These are phyloP conservation scores for Suillus placidus DNA, from an alignment of 768 basidiomycete species.

Conservation along the genomic window DNA sequence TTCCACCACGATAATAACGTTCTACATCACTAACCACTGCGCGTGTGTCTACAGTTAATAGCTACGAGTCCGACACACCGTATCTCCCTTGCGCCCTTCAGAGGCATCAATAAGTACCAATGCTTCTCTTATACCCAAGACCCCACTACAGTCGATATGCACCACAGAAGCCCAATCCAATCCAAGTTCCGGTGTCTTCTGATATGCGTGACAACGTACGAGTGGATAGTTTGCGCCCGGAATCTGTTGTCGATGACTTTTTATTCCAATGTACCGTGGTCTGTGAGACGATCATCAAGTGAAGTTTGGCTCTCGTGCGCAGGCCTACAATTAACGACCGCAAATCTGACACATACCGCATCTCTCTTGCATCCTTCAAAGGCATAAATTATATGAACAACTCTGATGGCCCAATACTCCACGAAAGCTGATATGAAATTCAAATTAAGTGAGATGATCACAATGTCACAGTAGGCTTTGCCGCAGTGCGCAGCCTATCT, in stretches of 20 bases:
- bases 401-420: not conserved
- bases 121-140: constrained; percentile 1
- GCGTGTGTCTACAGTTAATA: not conserved
- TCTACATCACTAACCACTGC: not conserved
- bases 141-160: constrained; percentile 4
- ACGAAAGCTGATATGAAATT: not conserved
- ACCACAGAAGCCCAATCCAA: not conserved
- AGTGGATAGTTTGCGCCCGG: not conserved
- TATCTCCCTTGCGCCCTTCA: not conserved
- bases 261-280: not conserved
- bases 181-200: constrained; percentile 5
- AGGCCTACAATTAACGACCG: not conserved
- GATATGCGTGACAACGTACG: not conserved
- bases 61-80: not conserved
- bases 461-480: not conserved
- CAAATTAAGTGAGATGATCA: not conserved
- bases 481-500: not conserved
- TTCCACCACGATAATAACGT: not conserved
- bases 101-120: not conserved
- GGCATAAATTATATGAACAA: constrained; percentile 1
- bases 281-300: not conserved
- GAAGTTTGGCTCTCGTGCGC: not conserved
- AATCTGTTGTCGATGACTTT: not conserved
- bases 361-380: not conserved
- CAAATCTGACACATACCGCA: not conserved